Conservation (phyloP, 1,139 yeast species). For the Meyerozyma smithsonii region DNA sequence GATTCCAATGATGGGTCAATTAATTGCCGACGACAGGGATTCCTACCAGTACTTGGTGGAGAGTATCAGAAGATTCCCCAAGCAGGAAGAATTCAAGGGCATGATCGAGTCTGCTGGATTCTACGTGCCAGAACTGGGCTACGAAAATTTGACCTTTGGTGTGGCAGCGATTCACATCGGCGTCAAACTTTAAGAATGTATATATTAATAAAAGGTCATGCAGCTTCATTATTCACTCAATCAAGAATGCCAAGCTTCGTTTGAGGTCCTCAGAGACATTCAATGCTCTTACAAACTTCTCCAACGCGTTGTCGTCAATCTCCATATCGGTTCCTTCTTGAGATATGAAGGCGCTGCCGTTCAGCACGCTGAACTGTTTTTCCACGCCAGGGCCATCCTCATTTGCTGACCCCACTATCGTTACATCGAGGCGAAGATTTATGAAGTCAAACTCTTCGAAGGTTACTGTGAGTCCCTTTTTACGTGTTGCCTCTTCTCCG, state of each 20-base stretch:
- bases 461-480: slow-evolving; percentile 6
- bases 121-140: slow-evolving; percentile 79
- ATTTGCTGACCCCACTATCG: slow-evolving; percentile 28
- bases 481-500: slow-evolving; percentile 5
- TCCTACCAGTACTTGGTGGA: slow-evolving; percentile 95
- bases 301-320: slow-evolving; percentile 12
- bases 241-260: slow-evolving; percentile 14
- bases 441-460: slow-evolving; percentile 10
- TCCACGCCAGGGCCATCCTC: slow-evolving; percentile 3
- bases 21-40: slow-evolving; percentile 90
- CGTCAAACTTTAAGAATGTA: slow-evolving; percentile 52
- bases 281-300: slow-evolving; percentile 22
- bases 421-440: slow-evolving; percentile 17
- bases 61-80: slow-evolving; percentile 86
- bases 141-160: slow-evolving; percentile 94
- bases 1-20: slow-evolving; percentile 92
- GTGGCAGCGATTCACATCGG: slow-evolving; percentile 96
- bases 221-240: background rate
- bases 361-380: background rate
- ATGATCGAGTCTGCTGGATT: slow-evolving; percentile 97
- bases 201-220: slow-evolving; percentile 4
- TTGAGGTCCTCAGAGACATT: slow-evolving; percentile 31
- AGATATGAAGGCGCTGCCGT: background rate
- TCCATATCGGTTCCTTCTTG: slow-evolving; percentile 19
- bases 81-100: slow-evolving; percentile 81